Conservation (phyloP, 108 stramenopile genomes). For the Cyclotella cryptica region DNA sequence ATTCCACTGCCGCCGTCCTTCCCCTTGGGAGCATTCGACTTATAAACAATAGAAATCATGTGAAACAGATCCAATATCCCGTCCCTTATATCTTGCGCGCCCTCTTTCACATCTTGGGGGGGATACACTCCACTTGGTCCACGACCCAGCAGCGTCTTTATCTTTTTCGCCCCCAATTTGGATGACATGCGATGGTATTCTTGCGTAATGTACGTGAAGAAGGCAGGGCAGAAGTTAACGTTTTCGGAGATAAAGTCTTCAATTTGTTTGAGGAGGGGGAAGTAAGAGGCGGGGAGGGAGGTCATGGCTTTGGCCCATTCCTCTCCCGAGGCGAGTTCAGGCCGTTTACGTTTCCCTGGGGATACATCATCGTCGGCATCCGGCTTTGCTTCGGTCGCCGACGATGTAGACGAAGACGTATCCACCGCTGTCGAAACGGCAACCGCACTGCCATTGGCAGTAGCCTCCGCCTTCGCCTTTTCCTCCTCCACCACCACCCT, state of each 20-base stretch:
- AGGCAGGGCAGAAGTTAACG: slow-evolving; percentile 73
- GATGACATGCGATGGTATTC: slow-evolving; percentile 55
- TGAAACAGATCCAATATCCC: slow-evolving; percentile 56
- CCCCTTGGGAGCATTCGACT: slow-evolving; percentile 17
- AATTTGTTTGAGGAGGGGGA: slow-evolving; percentile 57
- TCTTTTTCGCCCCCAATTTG: slow-evolving; percentile 45
- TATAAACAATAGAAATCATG: slow-evolving; percentile 47
- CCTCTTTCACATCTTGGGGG: slow-evolving; percentile 45
- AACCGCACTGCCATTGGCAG: slow-evolving; percentile 10
- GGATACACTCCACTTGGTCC: slow-evolving; percentile 53
- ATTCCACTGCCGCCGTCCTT: neutral
- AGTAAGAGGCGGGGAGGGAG: slow-evolving; percentile 50
- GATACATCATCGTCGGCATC: slow-evolving; percentile 16
- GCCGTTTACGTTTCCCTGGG: slow-evolving; percentile 65
- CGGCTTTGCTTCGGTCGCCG: neutral
- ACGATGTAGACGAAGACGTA: slow-evolving; percentile 7
- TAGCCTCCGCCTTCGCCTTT: slow-evolving; percentile 25
- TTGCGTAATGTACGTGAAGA: slow-evolving; percentile 64
- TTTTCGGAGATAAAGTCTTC: slow-evolving; percentile 70
- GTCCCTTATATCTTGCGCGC: slow-evolving; percentile 36
- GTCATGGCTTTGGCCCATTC: slow-evolving; percentile 74
- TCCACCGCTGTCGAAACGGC: slow-evolving; percentile 10
- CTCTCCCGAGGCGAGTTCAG: slow-evolving; percentile 62
- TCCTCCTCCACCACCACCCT: slow-evolving; percentile 5
- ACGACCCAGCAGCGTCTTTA: slow-evolving; percentile 42